Evolutionary conservation across 106 monocot genomes (phyloP), one percentile per base, ranked within the genome.

Genomic region (Dendrobium huoshanense): DNA sequence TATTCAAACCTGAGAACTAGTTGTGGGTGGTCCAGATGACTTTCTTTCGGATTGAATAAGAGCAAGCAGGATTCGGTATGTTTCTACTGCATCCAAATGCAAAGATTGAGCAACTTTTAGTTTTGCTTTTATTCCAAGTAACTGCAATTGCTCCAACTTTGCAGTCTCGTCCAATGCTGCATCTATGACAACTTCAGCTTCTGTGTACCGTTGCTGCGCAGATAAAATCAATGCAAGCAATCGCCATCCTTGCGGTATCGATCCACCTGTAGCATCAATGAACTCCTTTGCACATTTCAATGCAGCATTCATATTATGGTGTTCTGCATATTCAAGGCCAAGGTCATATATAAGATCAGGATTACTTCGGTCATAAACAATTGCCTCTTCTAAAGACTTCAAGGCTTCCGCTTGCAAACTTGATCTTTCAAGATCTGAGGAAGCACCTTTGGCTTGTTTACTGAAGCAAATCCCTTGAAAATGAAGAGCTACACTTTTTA

Each of bases 41-140:
- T 98, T 98, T 75, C 83, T 91, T 83, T 92, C 92, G 43, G 97
- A 94, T 84, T 95, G 97, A 88, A 92, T 85, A 67, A 98, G 86
- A 43, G 92, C 97, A 81, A 94, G 91, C 31, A 98, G 79, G 45
- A 91, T 75, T 1, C 89, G 80, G 72, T 98, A 98, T 78, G 89
- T 78, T 77, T 92, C 97, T 42, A 91, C 83, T 54, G 97, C 94
- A 77, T 95, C 94, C 88, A 88, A 82, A 8, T 92, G 89, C 29
- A 80, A 85, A 20, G 88, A 89, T 77, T 86, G 90, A 80, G 94
- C 90, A 49, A 86, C 91, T 85, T 95, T 94, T 41, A 98, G 67
- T 74, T 98, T 98, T 83, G 97, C 92, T 87, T 87, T 98, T 22
- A 98, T 92, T 80, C 92, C 85, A 24, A 98, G 88, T 40, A 98